Evolutionary conservation across 306 rosid species (phyloP).

Genomic region (Citrullus amarus): DNA sequence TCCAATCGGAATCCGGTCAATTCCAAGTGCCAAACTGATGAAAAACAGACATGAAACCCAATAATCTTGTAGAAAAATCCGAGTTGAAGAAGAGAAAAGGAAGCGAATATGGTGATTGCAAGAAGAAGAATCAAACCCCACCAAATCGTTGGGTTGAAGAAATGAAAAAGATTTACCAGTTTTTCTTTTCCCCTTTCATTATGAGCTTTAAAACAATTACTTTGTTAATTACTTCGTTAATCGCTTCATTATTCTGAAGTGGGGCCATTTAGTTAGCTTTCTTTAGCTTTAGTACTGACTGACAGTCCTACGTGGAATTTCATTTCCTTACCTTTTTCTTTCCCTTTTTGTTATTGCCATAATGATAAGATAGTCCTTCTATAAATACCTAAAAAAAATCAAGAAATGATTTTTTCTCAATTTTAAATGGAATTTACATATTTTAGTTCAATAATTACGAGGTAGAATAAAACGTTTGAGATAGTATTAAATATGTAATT

Average conservation of each 20-base stretch:
- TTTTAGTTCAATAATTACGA: too few relatives aligned
- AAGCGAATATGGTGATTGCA: not conserved
- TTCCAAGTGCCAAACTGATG: not conserved
- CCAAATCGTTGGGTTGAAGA: conserved; percentile 4
- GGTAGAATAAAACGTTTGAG: too few relatives aligned
- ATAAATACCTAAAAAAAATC: not conserved
- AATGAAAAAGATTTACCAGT: not conserved
- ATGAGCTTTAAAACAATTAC: not conserved
- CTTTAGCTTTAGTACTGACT: not conserved
- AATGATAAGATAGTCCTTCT: not conserved
- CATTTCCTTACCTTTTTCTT: not conserved
- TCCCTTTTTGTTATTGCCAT: not conserved
- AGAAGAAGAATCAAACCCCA: conserved; percentile 6
- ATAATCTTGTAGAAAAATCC: not conserved
- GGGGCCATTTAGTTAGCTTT: not conserved
- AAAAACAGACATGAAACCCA: not conserved
- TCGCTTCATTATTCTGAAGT: not conserved
- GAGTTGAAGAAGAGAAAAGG: not conserved
- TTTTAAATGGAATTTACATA: too few relatives aligned
- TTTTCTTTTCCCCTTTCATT: not conserved
- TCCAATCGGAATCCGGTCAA: not conserved
- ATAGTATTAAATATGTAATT: too few relatives aligned
- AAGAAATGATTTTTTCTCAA: too few relatives aligned
- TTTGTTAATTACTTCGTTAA: not conserved
- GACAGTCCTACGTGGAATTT: conserved; percentile 3